A percentile compares a stretch with the other conserved stretches of the same genome.
Evolutionary conservation across 2,329 filamentous ascomycete species (phyloP).

Genomic region (Pseudogymnoascus pannorum): DNA sequence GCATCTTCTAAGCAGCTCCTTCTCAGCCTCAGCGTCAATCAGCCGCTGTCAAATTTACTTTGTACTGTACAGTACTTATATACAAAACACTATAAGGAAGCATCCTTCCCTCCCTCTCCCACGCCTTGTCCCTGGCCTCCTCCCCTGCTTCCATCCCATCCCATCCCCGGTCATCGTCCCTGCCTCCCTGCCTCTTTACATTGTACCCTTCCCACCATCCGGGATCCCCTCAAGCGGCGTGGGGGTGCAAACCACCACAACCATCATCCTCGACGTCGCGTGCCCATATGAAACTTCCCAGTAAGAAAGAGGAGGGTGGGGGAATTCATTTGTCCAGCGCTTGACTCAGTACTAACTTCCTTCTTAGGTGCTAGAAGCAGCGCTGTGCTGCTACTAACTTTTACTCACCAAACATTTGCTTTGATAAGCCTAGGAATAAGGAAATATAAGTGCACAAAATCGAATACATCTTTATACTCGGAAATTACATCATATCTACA

Average conservation of each 20-base stretch:
- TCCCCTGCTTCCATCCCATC: no score
- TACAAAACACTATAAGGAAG: background rate
- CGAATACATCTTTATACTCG: background rate
- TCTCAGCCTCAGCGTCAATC: background rate
- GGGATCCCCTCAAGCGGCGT: background rate
- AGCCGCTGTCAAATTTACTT: background rate
- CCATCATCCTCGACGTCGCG: background rate
- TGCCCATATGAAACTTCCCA: background rate
- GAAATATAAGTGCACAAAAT: background rate
- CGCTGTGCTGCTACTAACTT: background rate
- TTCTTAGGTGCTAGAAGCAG: background rate
- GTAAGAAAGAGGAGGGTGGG: background rate
- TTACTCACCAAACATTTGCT: background rate
- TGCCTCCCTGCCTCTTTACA: background rate
- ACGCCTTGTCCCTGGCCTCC: background rate
- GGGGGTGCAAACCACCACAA: no score
- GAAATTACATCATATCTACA: background rate
- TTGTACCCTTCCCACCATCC: background rate
- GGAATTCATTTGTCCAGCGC: background rate
- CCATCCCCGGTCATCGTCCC: background rate
- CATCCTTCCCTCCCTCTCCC: background rate
- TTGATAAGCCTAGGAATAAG: background rate
- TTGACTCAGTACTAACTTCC: background rate
- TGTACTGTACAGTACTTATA: background rate
- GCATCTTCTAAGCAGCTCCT: background rate